phyloP scores from a whole-genome alignment of 225 moss, liverwort and hornwort species.

The Antitrichia curtipendula region DNA sequence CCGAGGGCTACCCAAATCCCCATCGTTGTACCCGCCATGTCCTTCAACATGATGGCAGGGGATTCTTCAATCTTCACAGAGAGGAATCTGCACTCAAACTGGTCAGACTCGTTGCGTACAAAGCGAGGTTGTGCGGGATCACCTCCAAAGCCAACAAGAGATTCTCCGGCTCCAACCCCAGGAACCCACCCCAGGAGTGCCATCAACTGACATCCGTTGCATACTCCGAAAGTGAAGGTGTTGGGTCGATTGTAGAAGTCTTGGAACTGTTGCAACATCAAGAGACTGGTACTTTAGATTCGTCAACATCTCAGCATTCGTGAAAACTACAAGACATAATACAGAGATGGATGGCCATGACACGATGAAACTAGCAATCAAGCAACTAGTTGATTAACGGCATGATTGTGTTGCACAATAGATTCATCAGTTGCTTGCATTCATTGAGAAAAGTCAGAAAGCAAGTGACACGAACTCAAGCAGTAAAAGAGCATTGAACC shows the following conservation, averaged over 20 bases:
- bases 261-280: conserved; percentile 50
- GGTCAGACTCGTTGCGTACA: conserved; percentile 85
- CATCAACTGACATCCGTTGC: conserved; percentile 94
- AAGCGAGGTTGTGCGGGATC: conserved; percentile 62
- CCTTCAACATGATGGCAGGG: conserved; percentile 75
- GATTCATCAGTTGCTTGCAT: no score
- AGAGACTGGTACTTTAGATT: no score
- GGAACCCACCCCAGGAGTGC: conserved; percentile 94
- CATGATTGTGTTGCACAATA: no score
- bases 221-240: conserved; percentile 93
- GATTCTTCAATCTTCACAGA: conserved; percentile 79
- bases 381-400: no score
- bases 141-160: conserved; percentile 69
- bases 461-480: no score
- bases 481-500: conserved; percentile 10
- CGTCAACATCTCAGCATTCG: no score
- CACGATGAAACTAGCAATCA: no score
- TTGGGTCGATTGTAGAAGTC: conserved; percentile 71
- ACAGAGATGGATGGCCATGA: no score
- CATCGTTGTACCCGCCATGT: conserved; percentile 77
- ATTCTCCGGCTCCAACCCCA: conserved; percentile 70
- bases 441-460: no score
- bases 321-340: no score
- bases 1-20: conserved; percentile 91
- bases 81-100: conserved; percentile 83